Evolutionary conservation across 768 basidiomycete species (phyloP), one percentile per base, ranked within the genome.

Genomic region (Psilocybe cyanescens): DNA sequence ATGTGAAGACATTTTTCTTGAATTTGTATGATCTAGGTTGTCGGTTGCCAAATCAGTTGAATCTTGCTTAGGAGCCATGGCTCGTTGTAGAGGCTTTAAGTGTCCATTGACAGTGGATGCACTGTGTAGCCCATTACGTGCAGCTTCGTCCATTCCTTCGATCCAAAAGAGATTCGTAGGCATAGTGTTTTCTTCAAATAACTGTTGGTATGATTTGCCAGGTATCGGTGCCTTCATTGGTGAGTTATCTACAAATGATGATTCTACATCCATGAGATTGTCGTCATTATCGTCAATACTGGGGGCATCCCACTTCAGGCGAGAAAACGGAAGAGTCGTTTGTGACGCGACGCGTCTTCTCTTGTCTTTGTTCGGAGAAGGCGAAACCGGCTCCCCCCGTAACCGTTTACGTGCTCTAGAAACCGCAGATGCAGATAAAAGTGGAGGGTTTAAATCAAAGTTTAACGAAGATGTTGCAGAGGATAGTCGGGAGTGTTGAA

Each of bases 321-420:
- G 73, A 45, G 79, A 67, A 62, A 83, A 77, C 16, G 79, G 71
- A 45, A 81, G 71, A 33, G 67, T 66, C 8, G 73, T 71, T 17
- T 81, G 80, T 4, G 83, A 77, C 39, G 72, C 70, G 55, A 86
- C 70, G 45, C 89, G 89, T 70, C 81, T 81, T 60, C 88, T 83
- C 72, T 92, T 93, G 69, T 85, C 85, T 71, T 92, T 92, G 69
- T 82, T 85, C 3, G 92, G 92, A 16, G 92, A 91, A 3, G 92
- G 92, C 0, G 92, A 93, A 2, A 94, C 91, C 0, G 87, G 87
- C 68, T 94, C 92, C 29, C 92, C 92, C 33, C 92, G 85, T 16
- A 94, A 80, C 58, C 92, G 87, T 71, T 94, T 94, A 39, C 91
- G 85, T 19, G 92, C 92, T 35, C 90, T 83, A 28, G 81, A 82